Percentiles rank a stretch among this genome's conserved stretches.
Evolutionary conservation across 2,329 filamentous ascomycete genomes (phyloP).

Genomic region (Xylariales sp.): DNA sequence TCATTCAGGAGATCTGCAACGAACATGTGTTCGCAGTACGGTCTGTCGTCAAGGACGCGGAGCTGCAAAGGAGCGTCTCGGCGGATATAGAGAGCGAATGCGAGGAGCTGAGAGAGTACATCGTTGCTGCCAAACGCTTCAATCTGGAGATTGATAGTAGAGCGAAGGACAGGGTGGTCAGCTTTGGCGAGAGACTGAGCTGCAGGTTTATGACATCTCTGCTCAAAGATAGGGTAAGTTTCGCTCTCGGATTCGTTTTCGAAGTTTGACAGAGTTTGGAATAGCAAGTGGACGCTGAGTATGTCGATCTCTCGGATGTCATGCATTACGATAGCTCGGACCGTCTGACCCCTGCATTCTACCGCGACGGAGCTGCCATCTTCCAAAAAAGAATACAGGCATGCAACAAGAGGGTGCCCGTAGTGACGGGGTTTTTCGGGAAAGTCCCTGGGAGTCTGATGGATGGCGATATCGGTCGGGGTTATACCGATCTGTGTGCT

Average conservation of each 20-base stretch:
- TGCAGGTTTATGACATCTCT: constrained; percentile 87
- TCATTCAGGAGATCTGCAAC: constrained; percentile 75
- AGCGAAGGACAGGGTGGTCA: constrained; percentile 83
- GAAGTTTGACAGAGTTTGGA: neutral
- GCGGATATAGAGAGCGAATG: constrained; percentile 74
- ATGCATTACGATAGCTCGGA: constrained; percentile 61
- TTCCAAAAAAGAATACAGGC: constrained; percentile 61
- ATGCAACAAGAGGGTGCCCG: constrained; percentile 65
- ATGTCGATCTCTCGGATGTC: constrained; percentile 81
- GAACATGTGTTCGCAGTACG: constrained; percentile 76
- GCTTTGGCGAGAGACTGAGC: constrained; percentile 92
- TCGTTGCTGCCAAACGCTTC: constrained; percentile 59
- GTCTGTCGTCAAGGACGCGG: constrained; percentile 52
- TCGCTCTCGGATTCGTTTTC: neutral
- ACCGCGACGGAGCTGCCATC: constrained; percentile 56
- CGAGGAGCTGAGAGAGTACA: constrained; percentile 70
- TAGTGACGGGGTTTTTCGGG: constrained; percentile 92
- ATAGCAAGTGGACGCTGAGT: constrained; percentile 76
- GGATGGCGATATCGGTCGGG: constrained; percentile 82
- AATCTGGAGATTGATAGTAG: constrained; percentile 72
- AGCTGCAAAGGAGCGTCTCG: constrained; percentile 55
- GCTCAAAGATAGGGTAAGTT: constrained; percentile 63
- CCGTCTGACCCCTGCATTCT: constrained; percentile 64
- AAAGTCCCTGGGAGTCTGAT: constrained; percentile 86
- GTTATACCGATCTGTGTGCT: constrained; percentile 95